phyloP scores from a whole-genome alignment of 768 basidiomycete genomes.

The Kwoniella newhampshirensis region DNA sequence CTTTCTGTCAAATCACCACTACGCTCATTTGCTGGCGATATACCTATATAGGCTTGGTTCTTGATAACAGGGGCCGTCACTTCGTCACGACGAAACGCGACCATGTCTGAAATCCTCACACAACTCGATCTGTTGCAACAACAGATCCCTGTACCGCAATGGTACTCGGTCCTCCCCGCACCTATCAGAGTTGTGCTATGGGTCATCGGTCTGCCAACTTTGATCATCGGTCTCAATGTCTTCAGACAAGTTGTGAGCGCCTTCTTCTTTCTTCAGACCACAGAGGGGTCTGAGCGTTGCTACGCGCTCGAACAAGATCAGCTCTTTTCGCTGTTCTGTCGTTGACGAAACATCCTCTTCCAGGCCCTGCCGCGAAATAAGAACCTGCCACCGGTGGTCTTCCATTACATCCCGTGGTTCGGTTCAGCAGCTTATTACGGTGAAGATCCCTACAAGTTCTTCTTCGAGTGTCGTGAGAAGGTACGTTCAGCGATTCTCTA shows the following conservation, averaged over 20 bases:
- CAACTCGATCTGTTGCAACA: background rate
- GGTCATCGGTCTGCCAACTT: constrained; percentile 67
- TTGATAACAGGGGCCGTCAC: too few species aligned
- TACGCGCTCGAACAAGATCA: background rate
- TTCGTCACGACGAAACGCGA: background rate
- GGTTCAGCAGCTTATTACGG: constrained; percentile 89
- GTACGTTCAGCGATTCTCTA: constrained; percentile 47
- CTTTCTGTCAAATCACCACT: background rate
- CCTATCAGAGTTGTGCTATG: constrained; percentile 18
- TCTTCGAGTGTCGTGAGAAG: constrained; percentile 64
- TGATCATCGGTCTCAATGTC: constrained; percentile 71
- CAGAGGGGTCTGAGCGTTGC: background rate
- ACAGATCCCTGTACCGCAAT: constrained; percentile 6
- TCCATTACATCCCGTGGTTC: constrained; percentile 85
- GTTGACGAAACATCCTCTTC: too few species aligned
- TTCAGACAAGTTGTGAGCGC: constrained; percentile 76
- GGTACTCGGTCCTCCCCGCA: constrained; percentile 1
- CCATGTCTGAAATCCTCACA: background rate
- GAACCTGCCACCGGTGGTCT: constrained; percentile 81
- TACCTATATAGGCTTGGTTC: background rate
- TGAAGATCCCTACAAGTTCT: constrained; percentile 86
- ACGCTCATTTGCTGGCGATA: background rate
- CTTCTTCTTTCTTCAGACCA: too few species aligned
- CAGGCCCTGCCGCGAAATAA: constrained; percentile 69
- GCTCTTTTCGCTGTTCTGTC: too few species aligned